phyloP scores from a whole-genome alignment of 192 early-diverging fungal species.

The Chytriomyces confervae region DNA sequence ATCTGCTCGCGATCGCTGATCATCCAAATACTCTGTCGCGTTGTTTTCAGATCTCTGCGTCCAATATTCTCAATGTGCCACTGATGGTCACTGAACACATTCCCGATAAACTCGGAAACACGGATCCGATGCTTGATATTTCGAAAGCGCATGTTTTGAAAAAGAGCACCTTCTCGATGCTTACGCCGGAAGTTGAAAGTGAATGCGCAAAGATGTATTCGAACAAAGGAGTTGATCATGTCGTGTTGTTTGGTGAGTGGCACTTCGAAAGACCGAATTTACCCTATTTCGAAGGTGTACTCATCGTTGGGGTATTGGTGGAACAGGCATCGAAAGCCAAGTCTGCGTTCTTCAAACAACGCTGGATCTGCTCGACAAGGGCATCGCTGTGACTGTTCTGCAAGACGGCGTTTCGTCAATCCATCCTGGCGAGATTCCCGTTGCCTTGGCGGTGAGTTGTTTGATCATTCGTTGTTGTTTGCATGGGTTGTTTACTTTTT shows the following conservation, averaged over 20 bases:
- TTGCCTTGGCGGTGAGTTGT: conserved; percentile 7
- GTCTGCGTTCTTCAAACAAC: conserved; percentile 96
- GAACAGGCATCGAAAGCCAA: conserved; percentile 66
- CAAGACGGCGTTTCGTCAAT: conserved; percentile 91
- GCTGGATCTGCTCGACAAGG: conserved; percentile 80
- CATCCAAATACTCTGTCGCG: background rate
- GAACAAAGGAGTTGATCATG: conserved; percentile 56
- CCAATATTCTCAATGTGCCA: conserved; percentile 79
- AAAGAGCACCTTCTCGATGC: conserved; percentile 94
- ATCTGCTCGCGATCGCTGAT: conserved; percentile 5
- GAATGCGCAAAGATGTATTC: conserved; percentile 50
- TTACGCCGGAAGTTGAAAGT: conserved; percentile 62
- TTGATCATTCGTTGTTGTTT: background rate
- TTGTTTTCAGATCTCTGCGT: conserved; percentile 65
- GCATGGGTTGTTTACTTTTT: background rate
- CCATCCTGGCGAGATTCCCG: conserved; percentile 75
- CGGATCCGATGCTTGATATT: conserved; percentile 79
- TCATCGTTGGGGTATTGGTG: no score
- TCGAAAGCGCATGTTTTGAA: conserved; percentile 62
- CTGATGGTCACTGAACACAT: conserved; percentile 74
- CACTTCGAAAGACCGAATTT: background rate
- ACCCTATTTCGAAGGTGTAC: background rate
- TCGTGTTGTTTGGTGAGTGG: conserved; percentile 84
- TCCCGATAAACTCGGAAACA: conserved; percentile 66
- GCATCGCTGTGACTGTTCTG: conserved; percentile 84